Evolutionary conservation across 495 filamentous ascomycete species (phyloP), one percentile per base, ranked within the genome.

Genomic region (Penicillium flavigenum): DNA sequence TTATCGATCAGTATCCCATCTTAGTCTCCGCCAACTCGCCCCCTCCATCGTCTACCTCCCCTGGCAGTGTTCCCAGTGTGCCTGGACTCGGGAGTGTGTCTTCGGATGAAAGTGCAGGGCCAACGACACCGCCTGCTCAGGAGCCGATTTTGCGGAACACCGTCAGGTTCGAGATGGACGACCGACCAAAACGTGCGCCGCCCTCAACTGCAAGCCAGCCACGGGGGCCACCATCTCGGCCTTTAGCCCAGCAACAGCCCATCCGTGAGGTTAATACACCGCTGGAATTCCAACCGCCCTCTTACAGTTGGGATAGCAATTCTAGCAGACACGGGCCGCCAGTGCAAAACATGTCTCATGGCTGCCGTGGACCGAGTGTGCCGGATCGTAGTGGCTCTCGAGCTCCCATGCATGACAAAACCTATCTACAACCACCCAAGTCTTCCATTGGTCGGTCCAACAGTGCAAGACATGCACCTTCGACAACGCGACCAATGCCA

Each of bases 1-100:
- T 68, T 24, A 60, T 80, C 57, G 76, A 80, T 52, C 79, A 82
- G 54, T 66, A 69, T 19, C 79, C 79, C 0, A 63, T 82, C 48
- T 64, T 82, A 27, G 52, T 77, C 26, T 58, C 68, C 41, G 56
- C 58, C 39, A 63, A 72, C 39, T 46, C 62, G 8, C 32, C 65
- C 46, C 59, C 61, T 57, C 57, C 64, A 41, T 31, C 60, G 0
- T 63, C 63, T 2, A 54, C 48, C 34, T 56, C 55, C 26, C 60
- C 61, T 11, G 53, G 53, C 27, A 57, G 53, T 27, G 43, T 54
- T 10, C 44, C 53, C 27, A 56, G 32, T 36, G 49, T 66, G 38
- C 56, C 57, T 29, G 54, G 63, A 16, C 58, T 69, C 39, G 62
- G 57, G 3, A 63, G 62, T 34, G 55, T 62, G n/a, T 70, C 70